Conservation (phyloP, 2,329 filamentous ascomycete genomes). For the Gaeumannomyces sp. region DNA sequence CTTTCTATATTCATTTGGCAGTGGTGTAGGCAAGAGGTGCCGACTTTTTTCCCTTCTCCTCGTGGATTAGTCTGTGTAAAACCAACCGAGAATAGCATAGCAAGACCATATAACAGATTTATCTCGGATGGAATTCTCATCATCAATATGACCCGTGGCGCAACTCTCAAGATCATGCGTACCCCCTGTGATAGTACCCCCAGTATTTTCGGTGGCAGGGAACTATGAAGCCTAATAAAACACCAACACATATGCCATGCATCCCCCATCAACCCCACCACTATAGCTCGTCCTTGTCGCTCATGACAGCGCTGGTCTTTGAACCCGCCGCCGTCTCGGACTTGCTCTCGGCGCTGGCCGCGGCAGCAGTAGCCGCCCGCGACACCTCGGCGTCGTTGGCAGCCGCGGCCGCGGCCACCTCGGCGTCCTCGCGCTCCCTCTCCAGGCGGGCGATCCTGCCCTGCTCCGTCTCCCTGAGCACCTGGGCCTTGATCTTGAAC, state of each 20-base stretch:
- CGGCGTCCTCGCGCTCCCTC: slow-evolving; percentile 5
- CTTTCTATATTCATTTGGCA: too few species aligned
- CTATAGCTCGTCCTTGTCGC: slow-evolving; percentile 9
- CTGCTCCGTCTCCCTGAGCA: slow-evolving; percentile 12
- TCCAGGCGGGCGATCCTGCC: slow-evolving; percentile 2
- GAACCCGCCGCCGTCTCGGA: neutral
- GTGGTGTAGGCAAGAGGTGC: too few species aligned
- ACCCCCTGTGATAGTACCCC: too few species aligned
- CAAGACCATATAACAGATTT: neutral
- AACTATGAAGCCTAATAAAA: too few species aligned
- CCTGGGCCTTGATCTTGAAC: slow-evolving; percentile 16
- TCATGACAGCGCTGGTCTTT: neutral
- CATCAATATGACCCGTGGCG: too few species aligned
- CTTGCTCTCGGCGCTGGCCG: neutral
- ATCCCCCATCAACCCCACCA: neutral
- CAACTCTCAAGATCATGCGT: too few species aligned
- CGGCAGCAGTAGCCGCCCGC: neutral
- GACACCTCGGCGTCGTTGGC: neutral
- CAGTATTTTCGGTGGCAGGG: too few species aligned
- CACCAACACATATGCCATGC: too few species aligned
- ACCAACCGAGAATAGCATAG: neutral
- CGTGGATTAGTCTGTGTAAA: neutral
- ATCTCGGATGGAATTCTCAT: neutral
- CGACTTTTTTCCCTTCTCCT: too few species aligned
- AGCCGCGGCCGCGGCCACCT: neutral